Evolutionary conservation across 1,139 yeast species (phyloP), one percentile per base, ranked within the genome.

Genomic region (Blastobotrys malaysiensis): DNA sequence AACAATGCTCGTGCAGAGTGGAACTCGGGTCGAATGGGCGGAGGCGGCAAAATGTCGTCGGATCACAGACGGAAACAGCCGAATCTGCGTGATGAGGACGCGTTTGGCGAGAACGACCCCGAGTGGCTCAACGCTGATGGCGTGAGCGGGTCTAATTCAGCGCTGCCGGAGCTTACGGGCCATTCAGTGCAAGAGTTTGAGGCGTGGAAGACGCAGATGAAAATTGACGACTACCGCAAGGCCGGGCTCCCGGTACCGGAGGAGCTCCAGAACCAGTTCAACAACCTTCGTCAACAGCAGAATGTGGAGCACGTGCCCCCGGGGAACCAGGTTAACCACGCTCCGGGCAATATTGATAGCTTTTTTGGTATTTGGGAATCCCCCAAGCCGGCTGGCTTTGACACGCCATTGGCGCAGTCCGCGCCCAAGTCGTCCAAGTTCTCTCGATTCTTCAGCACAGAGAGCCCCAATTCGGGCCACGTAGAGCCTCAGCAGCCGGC

Each of bases 181-280:
- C 45, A 47, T 44, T 59, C 67, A 9, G 63, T 63, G 18, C 59
- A 63, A 48, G 70, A 67, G 52, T 66, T 66, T 59, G 70, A 67
- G 52, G 60, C 62, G 26, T 67, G 70, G 70, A 67, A 65, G 56
- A 65, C 65, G 5, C 57, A 58, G 44, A 63, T 60, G 66, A 60
- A 59, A 47, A 61, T 61, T n/a, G 62, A 62, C 21, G 67, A 65
- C 48, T 54, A 57, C 51, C 59, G 61, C 18, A 59, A 59, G 39
- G 60, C 61, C 14, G 67, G 66, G 14, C 43, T 50, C 9, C 47
- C 31, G 1, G 36, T 48, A n/a, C 47, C 51, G n/a, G 50, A 45
- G 45, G 50, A 47, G 16, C 16, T 31, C 5, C 39, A 31, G n/a
- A 7, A 6, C 14, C 39, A 31, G 39, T 31, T 13, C 7, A 31